phyloP scores from a whole-genome alignment of 345 rosid genomes.

The Lepidium sativum region DNA sequence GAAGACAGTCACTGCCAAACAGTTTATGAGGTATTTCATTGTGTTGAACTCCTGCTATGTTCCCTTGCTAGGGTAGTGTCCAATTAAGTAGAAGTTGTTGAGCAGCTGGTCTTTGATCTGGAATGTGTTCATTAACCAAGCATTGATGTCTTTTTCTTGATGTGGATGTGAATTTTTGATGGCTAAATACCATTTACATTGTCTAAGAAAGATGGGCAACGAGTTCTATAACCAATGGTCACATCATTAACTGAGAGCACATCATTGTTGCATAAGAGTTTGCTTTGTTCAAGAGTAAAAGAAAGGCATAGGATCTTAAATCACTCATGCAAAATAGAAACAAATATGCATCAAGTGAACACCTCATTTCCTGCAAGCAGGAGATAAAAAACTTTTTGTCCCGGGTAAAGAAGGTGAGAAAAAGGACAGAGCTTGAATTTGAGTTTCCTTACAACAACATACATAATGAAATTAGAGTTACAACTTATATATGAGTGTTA shows the following conservation, averaged over 20 bases:
- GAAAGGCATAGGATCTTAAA: neutral
- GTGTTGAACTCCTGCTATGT: conserved; percentile 55
- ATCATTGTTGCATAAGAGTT: conserved; percentile 5
- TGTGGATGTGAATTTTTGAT: conserved; percentile 71
- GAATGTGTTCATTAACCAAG: conserved; percentile 64
- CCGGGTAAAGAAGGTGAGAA: too few species aligned
- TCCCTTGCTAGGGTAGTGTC: conserved; percentile 57
- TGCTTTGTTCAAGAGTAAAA: neutral
- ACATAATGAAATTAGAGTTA: too few species aligned
- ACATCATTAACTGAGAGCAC: conserved; percentile 68
- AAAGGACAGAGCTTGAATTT: too few species aligned
- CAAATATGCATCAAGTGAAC: too few species aligned
- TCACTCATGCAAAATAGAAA: neutral
- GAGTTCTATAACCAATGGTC: conserved; percentile 71
- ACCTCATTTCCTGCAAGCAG: too few species aligned
- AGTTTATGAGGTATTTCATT: conserved; percentile 44
- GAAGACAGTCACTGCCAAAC: conserved; percentile 42
- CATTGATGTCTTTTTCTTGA: conserved; percentile 38
- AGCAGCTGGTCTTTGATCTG: conserved; percentile 59
- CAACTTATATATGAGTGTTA: too few species aligned
- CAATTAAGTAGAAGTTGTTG: conserved; percentile 46
- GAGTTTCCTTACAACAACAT: too few species aligned
- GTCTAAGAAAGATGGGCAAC: conserved; percentile 75
- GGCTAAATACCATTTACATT: conserved; percentile 76
- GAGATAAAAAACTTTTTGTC: too few species aligned